Conservation (phyloP, 2,329 filamentous ascomycete genomes). For the Hansfordia pulvinata region DNA sequence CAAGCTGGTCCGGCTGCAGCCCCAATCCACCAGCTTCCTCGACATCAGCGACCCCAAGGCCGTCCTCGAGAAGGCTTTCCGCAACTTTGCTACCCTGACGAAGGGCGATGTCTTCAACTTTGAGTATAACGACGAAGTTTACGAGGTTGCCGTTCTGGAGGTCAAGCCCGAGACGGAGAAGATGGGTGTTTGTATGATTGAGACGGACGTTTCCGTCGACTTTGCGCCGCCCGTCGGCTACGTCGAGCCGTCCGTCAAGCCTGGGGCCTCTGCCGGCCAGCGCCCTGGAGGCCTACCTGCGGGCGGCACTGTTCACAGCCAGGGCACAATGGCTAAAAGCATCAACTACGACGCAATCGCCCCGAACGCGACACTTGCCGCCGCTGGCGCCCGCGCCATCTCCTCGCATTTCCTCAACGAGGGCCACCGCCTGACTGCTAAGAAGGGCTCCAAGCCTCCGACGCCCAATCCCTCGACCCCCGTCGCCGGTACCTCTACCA, state of each 20-base stretch:
- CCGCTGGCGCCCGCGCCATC: conserved; percentile 26
- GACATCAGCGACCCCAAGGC: conserved; percentile 96
- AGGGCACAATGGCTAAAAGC: conserved; percentile 92
- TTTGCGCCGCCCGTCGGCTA: conserved; percentile 92
- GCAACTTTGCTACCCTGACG: conserved; percentile 87
- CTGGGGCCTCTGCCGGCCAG: conserved; percentile 7
- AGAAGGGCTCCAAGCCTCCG: conserved; percentile 65
- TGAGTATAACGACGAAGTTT: conserved; percentile 87
- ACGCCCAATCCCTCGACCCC: conserved; percentile 65
- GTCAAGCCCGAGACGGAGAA: conserved; percentile 76
- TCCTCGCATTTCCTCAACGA: conserved; percentile 66
- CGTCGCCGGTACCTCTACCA: conserved; percentile 40
- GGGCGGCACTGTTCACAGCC: conserved; percentile 65
- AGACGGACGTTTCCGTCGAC: conserved; percentile 93
- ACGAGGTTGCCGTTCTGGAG: conserved; percentile 85
- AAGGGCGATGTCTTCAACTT: conserved; percentile 95
- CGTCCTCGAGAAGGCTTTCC: conserved; percentile 90
- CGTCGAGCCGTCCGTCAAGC: conserved; percentile 61
- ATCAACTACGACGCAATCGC: conserved; percentile 93
- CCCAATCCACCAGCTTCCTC: conserved; percentile 84
- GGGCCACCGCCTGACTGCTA: conserved; percentile 71
- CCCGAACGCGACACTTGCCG: conserved; percentile 55
- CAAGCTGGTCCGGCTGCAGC: conserved; percentile 89
- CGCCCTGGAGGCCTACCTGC: conserved; percentile 52
- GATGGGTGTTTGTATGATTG: conserved; percentile 84